Base-by-base conservation (phyloP, 2,329 filamentous ascomycete genomes). In the Fusarium sarcochroum region DNA sequence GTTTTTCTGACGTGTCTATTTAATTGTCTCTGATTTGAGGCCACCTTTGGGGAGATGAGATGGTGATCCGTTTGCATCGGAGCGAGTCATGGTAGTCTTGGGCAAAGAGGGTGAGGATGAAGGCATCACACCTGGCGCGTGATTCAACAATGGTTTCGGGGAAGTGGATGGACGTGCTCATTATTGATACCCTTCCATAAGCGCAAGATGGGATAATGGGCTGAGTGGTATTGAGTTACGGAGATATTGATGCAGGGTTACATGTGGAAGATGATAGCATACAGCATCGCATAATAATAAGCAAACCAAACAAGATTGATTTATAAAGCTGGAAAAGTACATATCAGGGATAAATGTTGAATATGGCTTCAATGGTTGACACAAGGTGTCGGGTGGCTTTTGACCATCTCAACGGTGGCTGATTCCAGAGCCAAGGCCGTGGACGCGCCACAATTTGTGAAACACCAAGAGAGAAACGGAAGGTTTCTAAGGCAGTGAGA, bases 1-100 rank as follows among this genome's bases (percentile, higher is more conserved):
- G 35, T 51, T 54, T 68, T 50, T 69, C 30, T 53, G 46, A 55
- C 62, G 21, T 57, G 63, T 58, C 61, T 63, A 57, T 62, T 58
- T 57, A 34, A 41, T 57, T 71, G 60, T 71, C 64, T 73, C 62
- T 46, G 57, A 65, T 69, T 63, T 63, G 49, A 55, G 55, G 55
- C 56, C 48, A 21, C 53, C 21, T 38, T 58, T 32, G 30, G 25
- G 21, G 45, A 46, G 34, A 44, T 48, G 34, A 27, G 35, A 30
- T 27, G 38, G 42, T 25, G 18, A 44, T 7, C 21, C 18, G 20
- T 35, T 37, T 27, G 21, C 21, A 21, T 30, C 18, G 23, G 50
- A 17, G 40, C 44, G 34, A 30, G 27, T 30, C 10, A 30, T 30
- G 27, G 27, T 30, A 30, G 27, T 30, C 27, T 20, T 52, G 46